Conservation (phyloP, 2,329 filamentous ascomycete species). For the Colletotrichum sp. region DNA sequence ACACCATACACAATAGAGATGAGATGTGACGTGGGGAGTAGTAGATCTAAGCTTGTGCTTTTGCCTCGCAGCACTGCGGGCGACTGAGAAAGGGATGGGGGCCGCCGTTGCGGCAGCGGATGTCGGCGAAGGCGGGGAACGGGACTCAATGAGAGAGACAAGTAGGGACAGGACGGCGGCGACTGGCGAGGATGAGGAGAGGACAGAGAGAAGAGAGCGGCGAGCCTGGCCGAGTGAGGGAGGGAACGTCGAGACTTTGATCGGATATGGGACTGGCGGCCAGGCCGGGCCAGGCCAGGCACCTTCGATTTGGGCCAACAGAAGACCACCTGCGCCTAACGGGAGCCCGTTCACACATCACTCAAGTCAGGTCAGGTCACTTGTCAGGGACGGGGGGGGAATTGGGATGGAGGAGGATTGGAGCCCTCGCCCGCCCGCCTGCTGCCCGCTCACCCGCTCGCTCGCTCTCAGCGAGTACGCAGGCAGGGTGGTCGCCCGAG, state of each 20-base stretch:
- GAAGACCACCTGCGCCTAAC: neutral
- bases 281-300: slow-evolving; percentile 9
- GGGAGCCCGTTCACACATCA: neutral
- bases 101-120: slow-evolving; percentile 7
- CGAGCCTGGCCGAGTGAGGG: slow-evolving; percentile 10
- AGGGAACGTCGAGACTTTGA: slow-evolving; percentile 19
- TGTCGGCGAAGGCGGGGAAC: slow-evolving; percentile 15
- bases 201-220: slow-evolving; percentile 12
- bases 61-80: neutral
- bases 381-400: neutral
- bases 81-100: neutral
- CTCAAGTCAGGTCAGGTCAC: slow-evolving; percentile 3
- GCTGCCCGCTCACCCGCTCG: neutral
- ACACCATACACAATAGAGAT: neutral
- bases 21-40: slow-evolving; percentile 16
- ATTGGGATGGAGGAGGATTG: neutral
- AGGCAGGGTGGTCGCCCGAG: slow-evolving; percentile 1
- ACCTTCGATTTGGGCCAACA: neutral
- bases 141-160: slow-evolving; percentile 1
- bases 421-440: neutral
- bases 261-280: slow-evolving; percentile 16
- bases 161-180: neutral
- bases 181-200: slow-evolving; percentile 3
- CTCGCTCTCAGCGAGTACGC: neutral
- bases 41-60: neutral